Conservation (phyloP, 2,329 filamentous ascomycete species). For the Aspergillus alliaceus region DNA sequence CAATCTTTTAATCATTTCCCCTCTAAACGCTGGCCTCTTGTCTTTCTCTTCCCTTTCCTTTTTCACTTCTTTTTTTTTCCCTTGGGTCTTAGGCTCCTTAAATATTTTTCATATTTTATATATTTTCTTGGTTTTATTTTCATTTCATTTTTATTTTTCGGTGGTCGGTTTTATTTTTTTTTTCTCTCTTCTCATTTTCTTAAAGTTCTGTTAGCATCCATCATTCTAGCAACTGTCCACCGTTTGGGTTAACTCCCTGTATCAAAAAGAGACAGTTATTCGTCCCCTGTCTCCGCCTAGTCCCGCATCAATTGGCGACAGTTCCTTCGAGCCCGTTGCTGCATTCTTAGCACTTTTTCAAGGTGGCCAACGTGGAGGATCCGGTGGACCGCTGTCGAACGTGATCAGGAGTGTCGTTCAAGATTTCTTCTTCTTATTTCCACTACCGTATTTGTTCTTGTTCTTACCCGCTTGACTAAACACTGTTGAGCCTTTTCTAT, state of each 20-base stretch:
- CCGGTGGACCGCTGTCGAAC: constrained; percentile 20
- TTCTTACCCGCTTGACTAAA: constrained; percentile 24
- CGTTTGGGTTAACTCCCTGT: constrained; percentile 15
- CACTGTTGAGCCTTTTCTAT: constrained; percentile 24
- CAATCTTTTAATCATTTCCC: constrained; percentile 6
- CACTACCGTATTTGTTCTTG: constrained; percentile 24
- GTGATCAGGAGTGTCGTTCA: constrained; percentile 15
- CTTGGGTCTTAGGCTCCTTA: constrained; percentile 3
- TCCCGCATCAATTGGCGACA: constrained; percentile 8
- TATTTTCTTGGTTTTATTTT: neutral
- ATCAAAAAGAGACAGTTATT: constrained; percentile 14
- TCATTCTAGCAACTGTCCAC: constrained; percentile 10
- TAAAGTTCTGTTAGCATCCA: constrained; percentile 13
- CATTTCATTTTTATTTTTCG: no score
- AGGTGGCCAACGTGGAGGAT: constrained; percentile 20
- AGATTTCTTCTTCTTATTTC: constrained; percentile 25
- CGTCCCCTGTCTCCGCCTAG: constrained; percentile 11
- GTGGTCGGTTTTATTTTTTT: no score
- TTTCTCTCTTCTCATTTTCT: neutral
- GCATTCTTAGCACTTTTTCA: constrained; percentile 15
- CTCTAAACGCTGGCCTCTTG: neutral
- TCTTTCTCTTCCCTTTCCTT: constrained; percentile 5
- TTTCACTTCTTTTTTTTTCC: constrained; percentile 5
- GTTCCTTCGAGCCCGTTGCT: constrained; percentile 14
- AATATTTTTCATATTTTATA: constrained; percentile 4